A percentile compares a stretch with the other conserved stretches of the same genome.
These are phyloP conservation scores for Lactarius deliciosus DNA, from an alignment of 768 basidiomycete species.

Conservation along the genomic window DNA sequence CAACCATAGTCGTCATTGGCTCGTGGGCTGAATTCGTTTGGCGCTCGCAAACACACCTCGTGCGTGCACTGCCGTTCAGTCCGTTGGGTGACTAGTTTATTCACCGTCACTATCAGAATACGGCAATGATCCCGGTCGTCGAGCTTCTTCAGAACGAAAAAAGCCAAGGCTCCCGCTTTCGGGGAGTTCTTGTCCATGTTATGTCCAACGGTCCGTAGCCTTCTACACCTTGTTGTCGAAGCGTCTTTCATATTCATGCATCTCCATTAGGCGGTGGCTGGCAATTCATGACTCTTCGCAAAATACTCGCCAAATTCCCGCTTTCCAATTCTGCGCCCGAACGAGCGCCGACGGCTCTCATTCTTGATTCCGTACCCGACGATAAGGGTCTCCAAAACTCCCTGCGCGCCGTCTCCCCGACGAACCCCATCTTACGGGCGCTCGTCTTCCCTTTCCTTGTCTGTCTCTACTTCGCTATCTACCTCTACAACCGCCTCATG, in stretches of 20 bases:
- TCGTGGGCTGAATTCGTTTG: constrained; percentile 23
- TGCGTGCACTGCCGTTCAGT: constrained; percentile 8
- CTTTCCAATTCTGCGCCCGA: not conserved
- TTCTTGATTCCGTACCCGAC: constrained; percentile 29
- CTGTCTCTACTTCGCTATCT: constrained; percentile 27
- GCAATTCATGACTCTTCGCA: constrained; percentile 30
- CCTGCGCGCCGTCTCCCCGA: constrained; percentile 24
- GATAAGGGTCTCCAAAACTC: constrained; percentile 28
- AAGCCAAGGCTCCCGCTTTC: constrained; percentile 16
- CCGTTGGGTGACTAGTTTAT: too few species aligned
- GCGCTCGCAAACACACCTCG: constrained; percentile 20
- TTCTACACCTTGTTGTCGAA: not conserved
- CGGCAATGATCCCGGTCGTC: constrained; percentile 26
- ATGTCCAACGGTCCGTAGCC: constrained; percentile 29
- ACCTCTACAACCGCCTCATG: constrained; percentile 19
- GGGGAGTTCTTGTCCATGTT: constrained; percentile 28
- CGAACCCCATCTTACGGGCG: constrained; percentile 15
- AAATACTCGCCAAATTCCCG: constrained; percentile 20
- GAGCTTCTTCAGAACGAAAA: constrained; percentile 20
- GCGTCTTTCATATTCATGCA: not conserved
- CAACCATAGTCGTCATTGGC: constrained; percentile 16
- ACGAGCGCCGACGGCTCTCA: constrained; percentile 26
- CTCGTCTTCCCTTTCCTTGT: constrained; percentile 27
- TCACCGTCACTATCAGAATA: constrained; percentile 18
- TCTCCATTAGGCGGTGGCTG: constrained; percentile 26